Conservation (phyloP, 352 stramenopile species). For the Phytophthora citricola region DNA sequence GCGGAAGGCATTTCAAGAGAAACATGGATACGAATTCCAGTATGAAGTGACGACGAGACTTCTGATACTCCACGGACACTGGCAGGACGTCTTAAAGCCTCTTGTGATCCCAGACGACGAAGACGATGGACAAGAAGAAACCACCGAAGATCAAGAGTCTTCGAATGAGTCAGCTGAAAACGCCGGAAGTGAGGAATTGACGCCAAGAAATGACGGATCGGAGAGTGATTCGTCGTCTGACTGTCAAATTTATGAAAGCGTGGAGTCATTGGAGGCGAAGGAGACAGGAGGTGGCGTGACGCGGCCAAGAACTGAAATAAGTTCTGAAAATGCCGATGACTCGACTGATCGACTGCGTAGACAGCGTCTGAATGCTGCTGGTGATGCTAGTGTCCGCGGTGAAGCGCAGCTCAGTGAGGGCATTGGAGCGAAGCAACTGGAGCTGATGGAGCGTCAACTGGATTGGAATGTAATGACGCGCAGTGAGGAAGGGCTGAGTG, state of each 20-base stretch:
- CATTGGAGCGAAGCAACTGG: conserved; percentile 1
- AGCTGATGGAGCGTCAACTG: conserved; percentile 16
- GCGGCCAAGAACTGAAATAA: no score
- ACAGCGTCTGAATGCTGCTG: background rate
- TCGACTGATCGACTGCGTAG: background rate
- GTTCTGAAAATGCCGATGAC: no score
- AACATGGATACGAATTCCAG: background rate
- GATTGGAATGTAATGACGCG: conserved; percentile 21
- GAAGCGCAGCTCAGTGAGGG: background rate
- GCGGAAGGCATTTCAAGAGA: conserved; percentile 1
- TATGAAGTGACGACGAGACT: conserved; percentile 3
- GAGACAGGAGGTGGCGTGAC: background rate
- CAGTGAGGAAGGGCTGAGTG: conserved; percentile 7
- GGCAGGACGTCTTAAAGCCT: background rate
- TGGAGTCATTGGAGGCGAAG: no score
- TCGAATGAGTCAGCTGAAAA: background rate
- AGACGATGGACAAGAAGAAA: background rate
- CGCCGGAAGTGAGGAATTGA: background rate
- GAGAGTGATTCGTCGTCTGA: background rate
- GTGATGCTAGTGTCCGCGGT: background rate
- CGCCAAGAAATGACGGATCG: background rate
- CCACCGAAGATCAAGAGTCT: background rate
- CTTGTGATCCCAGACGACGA: background rate
- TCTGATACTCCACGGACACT: conserved; percentile 6
- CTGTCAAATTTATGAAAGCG: background rate